These are phyloP conservation scores for Acrocalymma vagum DNA, from an alignment of 2,329 filamentous ascomycete genomes.

Conservation along the genomic window DNA sequence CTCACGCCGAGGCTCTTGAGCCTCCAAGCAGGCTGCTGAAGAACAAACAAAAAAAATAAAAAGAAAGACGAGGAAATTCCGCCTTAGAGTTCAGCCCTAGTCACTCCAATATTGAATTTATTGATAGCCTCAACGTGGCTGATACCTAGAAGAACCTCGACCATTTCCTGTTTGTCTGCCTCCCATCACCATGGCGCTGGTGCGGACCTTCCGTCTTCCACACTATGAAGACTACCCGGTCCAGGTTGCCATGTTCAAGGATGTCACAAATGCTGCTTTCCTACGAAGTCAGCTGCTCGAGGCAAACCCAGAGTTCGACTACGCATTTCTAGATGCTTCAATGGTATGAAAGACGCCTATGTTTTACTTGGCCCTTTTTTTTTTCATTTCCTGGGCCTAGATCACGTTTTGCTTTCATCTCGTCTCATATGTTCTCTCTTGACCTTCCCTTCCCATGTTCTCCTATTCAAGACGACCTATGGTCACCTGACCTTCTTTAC, in stretches of 20 bases:
- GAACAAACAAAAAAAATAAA: no score
- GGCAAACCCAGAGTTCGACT: constrained; percentile 86
- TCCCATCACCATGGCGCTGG: constrained; percentile 52
- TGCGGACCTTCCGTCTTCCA: constrained; percentile 76
- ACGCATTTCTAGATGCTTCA: constrained; percentile 89
- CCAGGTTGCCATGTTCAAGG: constrained; percentile 77
- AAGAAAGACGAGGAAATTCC: no score
- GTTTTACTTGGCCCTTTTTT: constrained; percentile 11
- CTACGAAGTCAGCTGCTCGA: constrained; percentile 85
- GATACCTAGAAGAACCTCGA: constrained; percentile 5
- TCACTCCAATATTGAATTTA: no score
- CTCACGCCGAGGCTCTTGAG: no score
- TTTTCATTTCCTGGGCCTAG: constrained; percentile 2
- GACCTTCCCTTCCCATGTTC: not conserved
- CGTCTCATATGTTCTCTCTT: not conserved
- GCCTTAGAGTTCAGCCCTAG: no score
- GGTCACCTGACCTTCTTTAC: no score
- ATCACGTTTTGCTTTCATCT: not conserved
- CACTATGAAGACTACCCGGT: constrained; percentile 77
- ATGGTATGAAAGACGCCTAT: constrained; percentile 62
- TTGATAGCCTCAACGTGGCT: no score
- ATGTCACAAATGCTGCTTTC: constrained; percentile 79
- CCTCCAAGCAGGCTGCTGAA: no score
- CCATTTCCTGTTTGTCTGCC: not conserved
- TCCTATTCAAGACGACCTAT: not conserved